Evolutionary conservation across 2,329 filamentous ascomycete genomes (phyloP).

Genomic region (Colletotrichum tabaci): DNA sequence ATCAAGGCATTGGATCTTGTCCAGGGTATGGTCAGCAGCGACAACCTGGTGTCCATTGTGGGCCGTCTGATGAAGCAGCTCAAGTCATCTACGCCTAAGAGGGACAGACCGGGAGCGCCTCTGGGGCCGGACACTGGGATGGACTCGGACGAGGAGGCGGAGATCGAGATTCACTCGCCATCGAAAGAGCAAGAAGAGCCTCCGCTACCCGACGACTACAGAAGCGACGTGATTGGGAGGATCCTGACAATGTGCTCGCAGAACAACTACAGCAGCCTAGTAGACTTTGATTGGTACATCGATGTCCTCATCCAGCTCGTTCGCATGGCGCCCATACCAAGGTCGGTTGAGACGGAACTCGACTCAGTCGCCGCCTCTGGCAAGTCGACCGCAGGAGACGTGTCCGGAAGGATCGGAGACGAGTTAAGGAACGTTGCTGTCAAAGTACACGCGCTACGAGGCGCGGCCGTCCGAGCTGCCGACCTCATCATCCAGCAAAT

Average conservation of each 20-base stretch:
- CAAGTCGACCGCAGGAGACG: conserved; percentile 56
- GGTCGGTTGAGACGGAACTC: conserved; percentile 55
- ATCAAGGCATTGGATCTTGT: conserved; percentile 93
- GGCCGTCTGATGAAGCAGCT: conserved; percentile 91
- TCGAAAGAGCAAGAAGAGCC: conserved; percentile 60
- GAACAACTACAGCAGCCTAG: conserved; percentile 87
- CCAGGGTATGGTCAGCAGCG: conserved; percentile 91
- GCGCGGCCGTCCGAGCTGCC: conserved; percentile 85
- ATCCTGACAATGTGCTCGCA: conserved; percentile 92
- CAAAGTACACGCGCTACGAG: conserved; percentile 87
- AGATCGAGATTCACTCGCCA: conserved; percentile 57
- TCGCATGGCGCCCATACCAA: conserved; percentile 73
- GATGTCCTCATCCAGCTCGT: conserved; percentile 90
- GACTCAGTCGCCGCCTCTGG: conserved; percentile 49
- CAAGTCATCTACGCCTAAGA: conserved; percentile 71
- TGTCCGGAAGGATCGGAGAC: conserved; percentile 82
- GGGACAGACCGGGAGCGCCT: conserved; percentile 63
- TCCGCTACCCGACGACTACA: conserved; percentile 88
- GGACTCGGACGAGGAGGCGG: conserved; percentile 67
- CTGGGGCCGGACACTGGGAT: conserved; percentile 57
- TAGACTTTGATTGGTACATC: conserved; percentile 98
- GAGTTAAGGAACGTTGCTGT: conserved; percentile 94
- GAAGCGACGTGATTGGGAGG: conserved; percentile 83
- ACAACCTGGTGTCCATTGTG: conserved; percentile 88
- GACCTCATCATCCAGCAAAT: conserved; percentile 79